Conservation (phyloP, 345 rosid species). For the Citrus trifoliata region DNA sequence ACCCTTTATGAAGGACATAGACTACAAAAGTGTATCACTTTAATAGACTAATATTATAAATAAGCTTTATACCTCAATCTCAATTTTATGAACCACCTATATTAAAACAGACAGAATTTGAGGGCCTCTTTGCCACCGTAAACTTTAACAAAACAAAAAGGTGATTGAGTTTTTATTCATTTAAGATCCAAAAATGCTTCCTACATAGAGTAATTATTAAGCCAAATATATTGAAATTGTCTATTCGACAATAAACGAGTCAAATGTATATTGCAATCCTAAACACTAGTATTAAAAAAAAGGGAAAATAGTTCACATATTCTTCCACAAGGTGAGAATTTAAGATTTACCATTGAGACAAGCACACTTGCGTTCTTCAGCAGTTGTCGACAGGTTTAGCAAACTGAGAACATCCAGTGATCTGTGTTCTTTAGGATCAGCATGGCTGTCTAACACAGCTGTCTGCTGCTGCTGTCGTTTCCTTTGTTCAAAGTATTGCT, state of each 20-base stretch:
- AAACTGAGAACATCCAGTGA: constrained; percentile 77
- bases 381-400: constrained; percentile 42
- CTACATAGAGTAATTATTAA: neutral
- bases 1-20: neutral
- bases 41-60: neutral
- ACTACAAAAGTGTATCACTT: neutral
- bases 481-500: constrained; percentile 84
- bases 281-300: neutral
- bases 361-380: constrained; percentile 33
- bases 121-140: neutral
- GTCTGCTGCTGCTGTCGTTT: constrained; percentile 48
- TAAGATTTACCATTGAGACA: constrained; percentile 29
- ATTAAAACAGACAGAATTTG: neutral
- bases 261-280: neutral
- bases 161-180: neutral
- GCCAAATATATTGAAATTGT: neutral
- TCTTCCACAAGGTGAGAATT: neutral
- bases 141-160: neutral
- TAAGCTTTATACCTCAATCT: neutral
- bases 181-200: neutral
- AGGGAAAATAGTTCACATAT: neutral
- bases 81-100: neutral
- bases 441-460: constrained; percentile 32
- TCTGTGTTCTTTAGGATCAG: constrained; percentile 41
- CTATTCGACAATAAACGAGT: neutral